Percentiles rank a stretch among this genome's conserved stretches.
Conservation (phyloP, 306 rosid species). For the Rosa lucieae region DNA sequence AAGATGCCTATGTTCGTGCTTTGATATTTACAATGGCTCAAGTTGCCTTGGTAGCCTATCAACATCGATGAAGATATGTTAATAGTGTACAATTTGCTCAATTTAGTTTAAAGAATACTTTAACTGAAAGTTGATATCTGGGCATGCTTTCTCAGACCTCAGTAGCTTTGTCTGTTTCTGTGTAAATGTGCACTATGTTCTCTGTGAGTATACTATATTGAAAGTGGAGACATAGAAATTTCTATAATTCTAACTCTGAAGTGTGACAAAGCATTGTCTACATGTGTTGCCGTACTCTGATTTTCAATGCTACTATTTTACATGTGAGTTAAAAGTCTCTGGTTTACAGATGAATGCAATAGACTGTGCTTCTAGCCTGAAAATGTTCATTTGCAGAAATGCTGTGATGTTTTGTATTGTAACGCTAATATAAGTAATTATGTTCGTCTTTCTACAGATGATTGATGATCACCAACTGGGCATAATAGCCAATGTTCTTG, state of each 20-base stretch:
- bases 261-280: not conserved
- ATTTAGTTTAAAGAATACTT: not conserved
- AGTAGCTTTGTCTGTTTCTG: not conserved
- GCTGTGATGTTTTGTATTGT: not conserved
- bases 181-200: not conserved
- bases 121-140: not conserved
- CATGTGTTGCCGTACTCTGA: not conserved
- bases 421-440: not conserved
- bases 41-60: not conserved
- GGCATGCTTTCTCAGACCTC: not conserved
- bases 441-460: slow-evolving; percentile 24
- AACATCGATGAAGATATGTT: not conserved
- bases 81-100: not conserved
- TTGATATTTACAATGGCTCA: not conserved
- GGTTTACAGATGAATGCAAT: not conserved
- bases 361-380: not conserved
- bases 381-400: not conserved
- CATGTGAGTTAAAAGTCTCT: not conserved
- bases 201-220: not conserved
- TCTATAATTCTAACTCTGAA: not conserved
- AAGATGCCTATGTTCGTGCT: not conserved
- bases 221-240: not conserved
- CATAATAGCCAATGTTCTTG: slow-evolving; percentile 30
- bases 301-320: not conserved
- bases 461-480: slow-evolving; percentile 35